phyloP scores from a whole-genome alignment of 1,284 basidiomycete genomes.

The Trichosporon sp. region DNA sequence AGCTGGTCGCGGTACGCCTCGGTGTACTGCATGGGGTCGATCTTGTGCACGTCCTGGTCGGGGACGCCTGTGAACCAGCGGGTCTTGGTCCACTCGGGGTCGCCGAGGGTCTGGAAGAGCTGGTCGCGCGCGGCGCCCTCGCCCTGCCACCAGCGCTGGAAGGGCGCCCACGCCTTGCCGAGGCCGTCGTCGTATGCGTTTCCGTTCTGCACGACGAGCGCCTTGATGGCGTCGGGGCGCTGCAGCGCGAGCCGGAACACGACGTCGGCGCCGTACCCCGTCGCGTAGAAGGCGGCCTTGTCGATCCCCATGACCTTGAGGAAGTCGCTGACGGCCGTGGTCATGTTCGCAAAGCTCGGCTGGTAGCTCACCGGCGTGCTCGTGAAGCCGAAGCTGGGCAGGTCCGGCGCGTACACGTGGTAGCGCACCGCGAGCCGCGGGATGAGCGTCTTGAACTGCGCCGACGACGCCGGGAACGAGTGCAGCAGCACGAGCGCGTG shows the following conservation, averaged over 20 bases:
- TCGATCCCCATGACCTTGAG: slow-evolving; percentile 50
- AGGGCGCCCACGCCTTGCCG: slow-evolving; percentile 42
- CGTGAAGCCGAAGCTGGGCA: slow-evolving; percentile 56
- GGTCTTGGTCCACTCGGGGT: slow-evolving; percentile 11
- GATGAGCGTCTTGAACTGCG: slow-evolving; percentile 55
- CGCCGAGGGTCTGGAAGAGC: slow-evolving; percentile 5
- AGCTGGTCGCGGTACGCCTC: slow-evolving; percentile 49
- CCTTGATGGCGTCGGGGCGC: slow-evolving; percentile 51
- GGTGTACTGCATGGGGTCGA: slow-evolving; percentile 36
- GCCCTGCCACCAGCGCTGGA: slow-evolving; percentile 48
- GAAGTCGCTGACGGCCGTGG: slow-evolving; percentile 50
- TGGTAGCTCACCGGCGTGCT: slow-evolving; percentile 47
- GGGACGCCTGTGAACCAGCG: slow-evolving; percentile 26
- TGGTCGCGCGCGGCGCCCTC: slow-evolving; percentile 6
- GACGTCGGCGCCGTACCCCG: slow-evolving; percentile 56
- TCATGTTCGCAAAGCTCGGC: slow-evolving; percentile 52
- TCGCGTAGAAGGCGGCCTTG: slow-evolving; percentile 54
- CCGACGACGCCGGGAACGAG: slow-evolving; percentile 55
- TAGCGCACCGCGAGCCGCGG: slow-evolving; percentile 51
- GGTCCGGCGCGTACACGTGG: slow-evolving; percentile 55
- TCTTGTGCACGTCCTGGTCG: background rate
- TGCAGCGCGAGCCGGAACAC: slow-evolving; percentile 51
- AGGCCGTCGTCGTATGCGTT: slow-evolving; percentile 55
- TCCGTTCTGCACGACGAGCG: slow-evolving; percentile 55
- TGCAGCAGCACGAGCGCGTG: slow-evolving; percentile 54